Percentiles rank a stretch among this genome's conserved stretches.
Conservation (phyloP, 192 early-diverging fungal species). For the Backusella australiensis region DNA sequence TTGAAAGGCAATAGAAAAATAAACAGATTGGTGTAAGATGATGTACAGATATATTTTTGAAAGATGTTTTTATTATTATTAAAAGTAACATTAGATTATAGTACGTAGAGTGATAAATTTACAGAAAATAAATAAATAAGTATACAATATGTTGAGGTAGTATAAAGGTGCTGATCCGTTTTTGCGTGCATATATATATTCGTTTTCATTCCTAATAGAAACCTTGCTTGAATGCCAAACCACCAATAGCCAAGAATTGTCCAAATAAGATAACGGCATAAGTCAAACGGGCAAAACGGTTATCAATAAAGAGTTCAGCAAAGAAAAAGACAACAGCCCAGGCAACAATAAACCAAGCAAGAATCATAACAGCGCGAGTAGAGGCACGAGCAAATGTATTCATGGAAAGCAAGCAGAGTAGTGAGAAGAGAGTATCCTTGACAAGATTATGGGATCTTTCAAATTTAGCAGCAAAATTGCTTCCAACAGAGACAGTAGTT, state of each 20-base stretch:
- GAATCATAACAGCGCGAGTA: slow-evolving; percentile 30
- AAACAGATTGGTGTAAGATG: neutral
- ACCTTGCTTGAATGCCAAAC: slow-evolving; percentile 19
- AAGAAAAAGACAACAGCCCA: slow-evolving; percentile 8
- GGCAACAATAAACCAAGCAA: slow-evolving; percentile 32
- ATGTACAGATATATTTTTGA: neutral
- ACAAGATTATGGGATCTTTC: slow-evolving; percentile 20
- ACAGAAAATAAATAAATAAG: neutral
- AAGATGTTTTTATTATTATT: neutral
- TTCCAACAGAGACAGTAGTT: neutral
- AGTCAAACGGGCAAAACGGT: slow-evolving; percentile 1
- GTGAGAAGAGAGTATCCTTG: slow-evolving; percentile 27
- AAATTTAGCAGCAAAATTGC: neutral
- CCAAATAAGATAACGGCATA: slow-evolving; percentile 8
- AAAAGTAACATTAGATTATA: neutral
- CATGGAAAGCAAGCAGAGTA: slow-evolving; percentile 28
- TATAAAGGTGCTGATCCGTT: too few relatives aligned
- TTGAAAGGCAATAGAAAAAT: too few relatives aligned
- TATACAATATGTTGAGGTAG: too few relatives aligned
- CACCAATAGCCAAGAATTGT: slow-evolving; percentile 13
- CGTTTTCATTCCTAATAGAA: neutral
- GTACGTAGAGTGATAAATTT: neutral
- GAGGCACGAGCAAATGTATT: slow-evolving; percentile 37
- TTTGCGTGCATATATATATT: neutral
- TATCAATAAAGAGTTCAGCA: slow-evolving; percentile 11